A percentile compares a stretch with the other conserved stretches of the same genome.
phyloP scores from a whole-genome alignment of 2,329 filamentous ascomycete genomes.

The Diplocarpon mali region DNA sequence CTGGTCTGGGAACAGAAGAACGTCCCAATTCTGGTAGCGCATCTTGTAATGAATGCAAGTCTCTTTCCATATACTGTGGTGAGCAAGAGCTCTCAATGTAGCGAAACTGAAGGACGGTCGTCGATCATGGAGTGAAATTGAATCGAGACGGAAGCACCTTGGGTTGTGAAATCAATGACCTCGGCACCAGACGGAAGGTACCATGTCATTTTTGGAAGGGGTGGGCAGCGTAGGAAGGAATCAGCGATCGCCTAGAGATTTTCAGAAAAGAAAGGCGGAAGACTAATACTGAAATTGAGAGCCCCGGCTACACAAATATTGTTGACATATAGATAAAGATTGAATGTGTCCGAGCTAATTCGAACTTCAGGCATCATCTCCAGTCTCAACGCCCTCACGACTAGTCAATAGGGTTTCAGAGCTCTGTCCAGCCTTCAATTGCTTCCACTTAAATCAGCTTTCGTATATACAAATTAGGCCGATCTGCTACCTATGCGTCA shows the following conservation, averaged over 20 bases:
- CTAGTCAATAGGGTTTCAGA: no score
- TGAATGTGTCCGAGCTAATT: no score
- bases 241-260: neutral
- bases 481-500: constrained; percentile 31
- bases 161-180: neutral
- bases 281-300: no score
- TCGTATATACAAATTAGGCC: constrained; percentile 27
- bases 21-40: constrained; percentile 81
- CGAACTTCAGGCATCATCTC: no score
- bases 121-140: neutral
- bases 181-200: neutral
- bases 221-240: neutral
- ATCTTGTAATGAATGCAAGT: constrained; percentile 34
- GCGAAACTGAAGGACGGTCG: constrained; percentile 3
- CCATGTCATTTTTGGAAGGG: neutral
- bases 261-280: no score
- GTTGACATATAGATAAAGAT: no score
- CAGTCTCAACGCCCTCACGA: no score
- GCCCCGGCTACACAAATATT: no score
- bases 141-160: neutral
- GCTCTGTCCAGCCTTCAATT: neutral
- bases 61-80: neutral
- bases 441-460: neutral
- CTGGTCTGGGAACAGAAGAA: constrained; percentile 61
- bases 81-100: constrained; percentile 5